Evolutionary conservation across 116 monocot genomes (phyloP).

Genomic region (Phalaenopsis hybrid): DNA sequence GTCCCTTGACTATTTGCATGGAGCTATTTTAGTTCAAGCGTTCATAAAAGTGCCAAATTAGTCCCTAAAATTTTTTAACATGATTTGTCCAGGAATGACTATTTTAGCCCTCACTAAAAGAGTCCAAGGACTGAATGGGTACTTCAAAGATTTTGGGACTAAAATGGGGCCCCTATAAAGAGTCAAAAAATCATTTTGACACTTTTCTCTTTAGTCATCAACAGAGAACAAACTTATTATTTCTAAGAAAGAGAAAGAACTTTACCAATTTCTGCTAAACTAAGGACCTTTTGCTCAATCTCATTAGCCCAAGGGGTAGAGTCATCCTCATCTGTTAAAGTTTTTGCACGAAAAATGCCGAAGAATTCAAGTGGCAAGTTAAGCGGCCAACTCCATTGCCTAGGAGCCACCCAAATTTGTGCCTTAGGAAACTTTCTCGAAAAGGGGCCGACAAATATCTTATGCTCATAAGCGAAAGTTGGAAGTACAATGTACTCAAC

Average conservation of each 20-base stretch:
- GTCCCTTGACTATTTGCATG: no score
- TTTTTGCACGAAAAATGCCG: constrained; percentile 78
- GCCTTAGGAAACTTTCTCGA: constrained; percentile 86
- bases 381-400: constrained; percentile 99
- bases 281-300: constrained; percentile 91
- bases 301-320: constrained; percentile 84
- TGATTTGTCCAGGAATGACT: no score
- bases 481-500: constrained; percentile 87
- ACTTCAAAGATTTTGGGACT: no score
- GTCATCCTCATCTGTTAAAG: constrained; percentile 69
- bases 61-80: no score
- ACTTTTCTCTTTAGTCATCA: not conserved
- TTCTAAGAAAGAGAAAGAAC: not conserved
- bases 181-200: no score
- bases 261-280: constrained; percentile 92
- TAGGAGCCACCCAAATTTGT: constrained; percentile 89
- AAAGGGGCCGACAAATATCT: constrained; percentile 95
- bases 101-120: no score
- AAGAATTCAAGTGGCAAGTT: constrained; percentile 93
- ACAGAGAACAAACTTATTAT: not conserved
- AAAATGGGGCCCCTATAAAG: no score
- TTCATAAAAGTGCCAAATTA: no score
- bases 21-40: no score
- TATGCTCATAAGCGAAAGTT: constrained; percentile 97
- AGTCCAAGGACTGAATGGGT: no score